phyloP scores from a whole-genome alignment of 768 basidiomycete species.

The Cystobasidium tubakii region DNA sequence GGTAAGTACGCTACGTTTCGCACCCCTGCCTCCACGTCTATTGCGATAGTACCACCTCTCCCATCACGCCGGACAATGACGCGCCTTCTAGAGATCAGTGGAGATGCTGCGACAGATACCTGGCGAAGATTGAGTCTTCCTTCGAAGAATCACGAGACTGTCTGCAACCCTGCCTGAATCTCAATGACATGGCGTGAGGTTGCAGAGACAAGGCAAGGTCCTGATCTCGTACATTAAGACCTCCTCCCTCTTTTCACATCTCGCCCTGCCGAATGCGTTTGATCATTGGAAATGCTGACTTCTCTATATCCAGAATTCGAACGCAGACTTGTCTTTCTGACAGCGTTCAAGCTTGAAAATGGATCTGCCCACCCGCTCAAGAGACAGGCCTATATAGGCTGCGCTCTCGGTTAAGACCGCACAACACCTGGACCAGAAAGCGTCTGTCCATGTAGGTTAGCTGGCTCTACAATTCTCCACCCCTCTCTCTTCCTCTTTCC shows the following conservation, averaged over 20 bases:
- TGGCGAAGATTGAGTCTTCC: constrained; percentile 19
- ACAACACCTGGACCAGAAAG: no score
- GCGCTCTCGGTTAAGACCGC: no score
- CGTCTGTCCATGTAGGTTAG: no score
- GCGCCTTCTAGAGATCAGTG: constrained; percentile 24
- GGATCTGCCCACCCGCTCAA: no score
- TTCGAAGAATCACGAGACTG: not conserved
- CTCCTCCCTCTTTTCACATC: not conserved
- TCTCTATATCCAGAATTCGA: not conserved
- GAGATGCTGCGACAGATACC: constrained; percentile 30
- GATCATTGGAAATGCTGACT: not conserved
- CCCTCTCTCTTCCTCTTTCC: not conserved
- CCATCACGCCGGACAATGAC: constrained; percentile 13
- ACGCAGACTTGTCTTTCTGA: no score
- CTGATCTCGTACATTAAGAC: not conserved
- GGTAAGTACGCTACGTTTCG: not conserved
- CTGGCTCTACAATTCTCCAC: no score
- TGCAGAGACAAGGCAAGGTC: not conserved
- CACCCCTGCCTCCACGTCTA: no score
- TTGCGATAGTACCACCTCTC: no score
- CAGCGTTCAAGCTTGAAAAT: no score
- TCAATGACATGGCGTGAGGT: not conserved
- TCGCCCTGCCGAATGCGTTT: no score
- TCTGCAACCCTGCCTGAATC: not conserved
- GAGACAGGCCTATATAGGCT: no score